Evolutionary conservation across 768 basidiomycete genomes (phyloP).

Genomic region (Phanerochaete sordida): DNA sequence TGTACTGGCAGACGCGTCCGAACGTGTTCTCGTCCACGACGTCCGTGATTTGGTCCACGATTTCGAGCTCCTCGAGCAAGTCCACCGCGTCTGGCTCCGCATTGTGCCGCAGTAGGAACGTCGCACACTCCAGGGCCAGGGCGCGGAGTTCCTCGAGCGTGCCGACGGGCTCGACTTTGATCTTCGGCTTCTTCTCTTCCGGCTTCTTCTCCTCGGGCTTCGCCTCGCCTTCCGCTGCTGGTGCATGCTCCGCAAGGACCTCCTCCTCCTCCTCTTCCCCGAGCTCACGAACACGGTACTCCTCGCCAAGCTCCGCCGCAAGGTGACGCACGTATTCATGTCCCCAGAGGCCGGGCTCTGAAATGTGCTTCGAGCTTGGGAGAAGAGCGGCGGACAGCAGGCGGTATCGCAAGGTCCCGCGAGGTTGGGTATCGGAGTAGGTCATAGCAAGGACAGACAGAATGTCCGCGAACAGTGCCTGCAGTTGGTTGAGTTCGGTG

Average conservation of each 20-base stretch:
- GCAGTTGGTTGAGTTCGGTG: constrained; percentile 9
- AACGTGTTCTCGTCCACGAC: constrained; percentile 88
- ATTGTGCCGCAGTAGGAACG: constrained; percentile 88
- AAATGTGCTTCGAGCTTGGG: constrained; percentile 60
- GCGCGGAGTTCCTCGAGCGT: constrained; percentile 71
- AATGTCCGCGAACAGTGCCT: constrained; percentile 96
- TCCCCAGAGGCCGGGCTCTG: constrained; percentile 96
- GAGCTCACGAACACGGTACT: constrained; percentile 72
- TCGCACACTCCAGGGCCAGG: constrained; percentile 81
- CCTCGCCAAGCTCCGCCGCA: constrained; percentile 94
- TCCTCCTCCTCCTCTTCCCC: constrained; percentile 34
- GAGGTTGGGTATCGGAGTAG: constrained; percentile 95
- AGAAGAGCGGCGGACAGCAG: constrained; percentile 74
- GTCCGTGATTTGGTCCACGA: constrained; percentile 70
- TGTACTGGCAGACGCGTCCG: constrained; percentile 89
- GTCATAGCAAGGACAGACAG: constrained; percentile 99
- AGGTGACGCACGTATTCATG: constrained; percentile 98
- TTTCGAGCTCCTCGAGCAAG: constrained; percentile 89
- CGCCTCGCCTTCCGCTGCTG: background rate
- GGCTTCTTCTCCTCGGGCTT: constrained; percentile 17
- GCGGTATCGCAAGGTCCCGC: constrained; percentile 93
- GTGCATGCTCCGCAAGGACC: constrained; percentile 10
- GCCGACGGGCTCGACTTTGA: constrained; percentile 42
- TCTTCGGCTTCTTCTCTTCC: constrained; percentile 25
- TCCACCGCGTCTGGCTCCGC: constrained; percentile 99